Conservation (phyloP, 331 rosid genomes). For the Malus hybrid region DNA sequence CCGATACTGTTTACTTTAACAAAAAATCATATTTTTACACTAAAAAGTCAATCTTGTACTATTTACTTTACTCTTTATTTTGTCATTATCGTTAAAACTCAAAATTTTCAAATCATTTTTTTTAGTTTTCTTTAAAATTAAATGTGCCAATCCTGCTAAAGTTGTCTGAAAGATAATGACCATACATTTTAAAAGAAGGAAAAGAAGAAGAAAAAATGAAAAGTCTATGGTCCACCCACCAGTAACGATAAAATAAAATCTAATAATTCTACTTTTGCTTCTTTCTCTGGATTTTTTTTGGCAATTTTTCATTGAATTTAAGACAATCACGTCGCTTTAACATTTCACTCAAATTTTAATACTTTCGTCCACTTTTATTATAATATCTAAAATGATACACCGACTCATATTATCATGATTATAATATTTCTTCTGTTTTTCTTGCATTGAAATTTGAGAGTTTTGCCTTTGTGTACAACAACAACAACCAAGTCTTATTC, state of each 20-base stretch:
- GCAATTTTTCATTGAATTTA: too few species aligned
- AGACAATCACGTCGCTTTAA: fast-evolving
- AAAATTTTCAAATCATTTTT: too few species aligned
- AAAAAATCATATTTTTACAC: too few species aligned
- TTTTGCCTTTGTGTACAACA: too few species aligned
- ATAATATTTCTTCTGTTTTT: background rate
- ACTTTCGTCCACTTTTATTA: too few species aligned
- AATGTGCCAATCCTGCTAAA: background rate
- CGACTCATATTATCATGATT: fast-evolving
- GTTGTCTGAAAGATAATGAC: background rate
- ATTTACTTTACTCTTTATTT: too few species aligned
- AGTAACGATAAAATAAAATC: background rate
- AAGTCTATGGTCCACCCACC: constrained; percentile 18
- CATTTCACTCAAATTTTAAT: too few species aligned
- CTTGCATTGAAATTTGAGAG: background rate
- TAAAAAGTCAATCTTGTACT: too few species aligned
- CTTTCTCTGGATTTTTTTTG: background rate
- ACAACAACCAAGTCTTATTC: too few species aligned
- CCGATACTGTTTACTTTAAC: too few species aligned
- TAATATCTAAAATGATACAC: too few species aligned
- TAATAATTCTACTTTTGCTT: background rate
- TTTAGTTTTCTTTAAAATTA: background rate
- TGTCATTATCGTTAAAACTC: too few species aligned
- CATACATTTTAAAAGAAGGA: background rate
- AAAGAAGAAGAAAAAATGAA: background rate